These are phyloP conservation scores for Aristolochia californica DNA, from an alignment of 164 flowering plant species.

Conservation along the genomic window DNA sequence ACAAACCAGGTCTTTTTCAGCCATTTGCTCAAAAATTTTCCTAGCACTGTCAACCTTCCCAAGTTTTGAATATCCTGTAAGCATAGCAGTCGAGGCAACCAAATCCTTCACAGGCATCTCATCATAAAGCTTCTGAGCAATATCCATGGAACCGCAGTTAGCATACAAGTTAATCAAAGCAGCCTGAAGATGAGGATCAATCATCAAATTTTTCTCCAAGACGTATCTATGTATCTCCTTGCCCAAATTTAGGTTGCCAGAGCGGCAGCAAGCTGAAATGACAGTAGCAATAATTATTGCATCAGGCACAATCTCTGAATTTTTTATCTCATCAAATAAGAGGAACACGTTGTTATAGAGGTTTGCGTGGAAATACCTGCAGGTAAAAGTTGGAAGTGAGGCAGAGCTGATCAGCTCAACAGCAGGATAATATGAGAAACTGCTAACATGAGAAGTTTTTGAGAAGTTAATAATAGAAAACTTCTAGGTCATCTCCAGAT, in stretches of 20 bases:
- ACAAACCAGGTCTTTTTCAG: constrained; percentile 57
- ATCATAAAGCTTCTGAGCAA: constrained; percentile 38
- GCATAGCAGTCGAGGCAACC: constrained; percentile 57
- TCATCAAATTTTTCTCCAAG: constrained; percentile 34
- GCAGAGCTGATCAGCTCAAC: no score
- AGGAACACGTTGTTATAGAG: constrained; percentile 36
- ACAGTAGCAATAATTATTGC: constrained; percentile 36
- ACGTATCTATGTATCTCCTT: constrained; percentile 43
- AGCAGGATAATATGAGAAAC: no score
- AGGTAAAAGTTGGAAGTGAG: no score
- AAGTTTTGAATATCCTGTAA: constrained; percentile 46
- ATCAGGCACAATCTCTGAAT: constrained; percentile 41
- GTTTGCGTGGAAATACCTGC: constrained; percentile 41
- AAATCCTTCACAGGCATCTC: constrained; percentile 28
- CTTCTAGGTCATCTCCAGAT: no score
- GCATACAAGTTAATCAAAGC: constrained; percentile 63
- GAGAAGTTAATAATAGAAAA: no score
- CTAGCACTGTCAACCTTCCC: constrained; percentile 55
- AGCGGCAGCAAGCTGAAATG: constrained; percentile 55
- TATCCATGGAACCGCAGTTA: constrained; percentile 53
- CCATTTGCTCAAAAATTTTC: constrained; percentile 42
- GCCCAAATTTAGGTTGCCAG: constrained; percentile 39
- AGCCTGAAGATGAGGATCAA: constrained; percentile 39
- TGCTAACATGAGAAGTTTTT: no score
- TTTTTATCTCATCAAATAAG: constrained; percentile 63